Percentiles rank a stretch among this genome's conserved stretches.
phyloP scores from a whole-genome alignment of 352 stramenopile genomes.

The Phytophthora boehmeriae region DNA sequence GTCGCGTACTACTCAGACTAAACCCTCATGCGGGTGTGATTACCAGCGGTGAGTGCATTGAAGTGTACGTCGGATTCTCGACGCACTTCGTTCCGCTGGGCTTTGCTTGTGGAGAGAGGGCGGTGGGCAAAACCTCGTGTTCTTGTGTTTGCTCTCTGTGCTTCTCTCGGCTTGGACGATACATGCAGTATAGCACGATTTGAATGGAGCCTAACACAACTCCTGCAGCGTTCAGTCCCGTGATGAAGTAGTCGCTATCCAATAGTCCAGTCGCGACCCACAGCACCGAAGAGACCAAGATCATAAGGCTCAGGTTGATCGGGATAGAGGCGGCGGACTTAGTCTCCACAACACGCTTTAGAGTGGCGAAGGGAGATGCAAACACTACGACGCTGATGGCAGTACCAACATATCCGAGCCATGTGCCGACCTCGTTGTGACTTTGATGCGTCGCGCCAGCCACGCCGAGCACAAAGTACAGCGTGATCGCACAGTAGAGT shows the following conservation, averaged over 20 bases:
- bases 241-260: slow-evolving; percentile 45
- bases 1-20: background rate
- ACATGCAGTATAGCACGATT: slow-evolving; percentile 55
- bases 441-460: slow-evolving; percentile 9
- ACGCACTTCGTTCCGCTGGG: slow-evolving; percentile 1
- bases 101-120: slow-evolving; percentile 9
- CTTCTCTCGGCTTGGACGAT: slow-evolving; percentile 17
- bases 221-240: slow-evolving; percentile 44
- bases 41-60: slow-evolving; percentile 3
- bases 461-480: slow-evolving; percentile 12
- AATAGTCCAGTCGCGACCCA: slow-evolving; percentile 56
- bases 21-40: slow-evolving; percentile 4
- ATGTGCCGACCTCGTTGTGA: background rate
- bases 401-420: slow-evolving; percentile 18
- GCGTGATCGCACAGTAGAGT: slow-evolving; percentile 4
- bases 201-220: slow-evolving; percentile 43
- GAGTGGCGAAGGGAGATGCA: slow-evolving; percentile 47
- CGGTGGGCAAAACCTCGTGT: slow-evolving; percentile 5
- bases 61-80: slow-evolving; percentile 20
- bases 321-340: slow-evolving; percentile 52
- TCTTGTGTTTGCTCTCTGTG: background rate
- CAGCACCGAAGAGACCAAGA: slow-evolving; percentile 46
- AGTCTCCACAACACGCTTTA: slow-evolving; percentile 44
- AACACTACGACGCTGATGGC: slow-evolving; percentile 46
- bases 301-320: slow-evolving; percentile 54